Base-by-base conservation (phyloP, 1,284 basidiomycete genomes). In the Trametes versicolor region DNA sequence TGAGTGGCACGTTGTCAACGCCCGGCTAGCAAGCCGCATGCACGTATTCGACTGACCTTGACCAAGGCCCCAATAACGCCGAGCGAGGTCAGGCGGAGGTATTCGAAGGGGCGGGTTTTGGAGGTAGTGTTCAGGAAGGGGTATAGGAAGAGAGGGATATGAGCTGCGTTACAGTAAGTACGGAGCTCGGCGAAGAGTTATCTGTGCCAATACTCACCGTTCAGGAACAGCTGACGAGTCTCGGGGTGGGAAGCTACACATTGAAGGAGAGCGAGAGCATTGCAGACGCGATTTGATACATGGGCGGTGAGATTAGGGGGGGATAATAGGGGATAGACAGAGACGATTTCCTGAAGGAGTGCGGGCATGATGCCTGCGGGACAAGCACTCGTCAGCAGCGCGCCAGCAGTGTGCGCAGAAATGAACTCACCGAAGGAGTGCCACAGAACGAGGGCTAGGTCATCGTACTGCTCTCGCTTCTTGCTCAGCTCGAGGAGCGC, bases 51-150 rank as follows among this genome's bases (percentile, higher is more conserved):
- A 73, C 76, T 41, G 70, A 91, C 91, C 84, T 99, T 99, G 76
- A 99, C 98, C 61, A 99, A 88, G 13, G 98, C 98, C 50, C 98
- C 98, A 70, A 99, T 99, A 62, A 99, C 98, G 39, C 98, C 98
- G 25, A 99, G 88, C 48, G 96, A 98, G 2, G 98, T 99, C 58
- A 99, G 87, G 43, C 98, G 92, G 55, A 99, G 88, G 79, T 99
- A 99, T 82, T 99, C 98, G 76, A 99, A 99, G 3, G 98, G 98
- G 15, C 98, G 89, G 17, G 97, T 99, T 85, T 99, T 99, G 69
- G 95, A 97, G 4, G 97, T 99, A 17, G 98, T 99, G 81, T 99
- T 99, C 71, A 99, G 85, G 83, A 99, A 99, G 10, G 98, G 98
- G 80, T 99, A 99, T 73, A 99, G 86, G 82, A 99, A 99, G 65